A percentile compares a stretch with the other conserved stretches of the same genome.
phyloP scores from a whole-genome alignment of 2,329 filamentous ascomycete genomes.

The Meredithiella fracta region DNA sequence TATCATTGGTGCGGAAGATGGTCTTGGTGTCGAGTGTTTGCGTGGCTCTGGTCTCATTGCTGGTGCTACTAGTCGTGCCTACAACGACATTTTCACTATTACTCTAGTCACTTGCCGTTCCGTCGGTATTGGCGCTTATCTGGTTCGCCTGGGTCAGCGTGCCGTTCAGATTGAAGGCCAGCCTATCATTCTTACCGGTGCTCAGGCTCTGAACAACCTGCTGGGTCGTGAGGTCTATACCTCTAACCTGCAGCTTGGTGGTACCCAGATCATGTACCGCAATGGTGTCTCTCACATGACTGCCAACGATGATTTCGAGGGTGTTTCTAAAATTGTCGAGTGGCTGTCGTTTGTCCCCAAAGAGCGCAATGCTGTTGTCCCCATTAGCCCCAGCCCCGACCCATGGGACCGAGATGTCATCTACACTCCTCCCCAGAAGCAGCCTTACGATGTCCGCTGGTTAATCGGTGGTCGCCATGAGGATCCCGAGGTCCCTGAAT shows the following conservation, averaged over 20 bases:
- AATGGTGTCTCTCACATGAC: slow-evolving; percentile 99
- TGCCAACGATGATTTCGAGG: slow-evolving; percentile 90
- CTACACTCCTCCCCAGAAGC: slow-evolving; percentile 67
- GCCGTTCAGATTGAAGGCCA: slow-evolving; percentile 98
- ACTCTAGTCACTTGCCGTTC: slow-evolving; percentile 96
- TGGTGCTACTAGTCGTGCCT: slow-evolving; percentile 88
- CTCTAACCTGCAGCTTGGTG: slow-evolving; percentile 95
- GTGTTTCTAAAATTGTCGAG: slow-evolving; percentile 92
- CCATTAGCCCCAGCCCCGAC: slow-evolving; percentile 75
- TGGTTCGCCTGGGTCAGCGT: slow-evolving; percentile 94
- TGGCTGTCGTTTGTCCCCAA: slow-evolving; percentile 97
- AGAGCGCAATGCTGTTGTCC: slow-evolving; percentile 81
- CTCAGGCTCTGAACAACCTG: slow-evolving; percentile 93
- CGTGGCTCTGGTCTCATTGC: slow-evolving; percentile 96
- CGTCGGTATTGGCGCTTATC: slow-evolving; percentile 97
- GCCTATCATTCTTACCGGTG: slow-evolving; percentile 96
- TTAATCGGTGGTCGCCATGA: slow-evolving; percentile 62
- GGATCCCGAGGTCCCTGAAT: slow-evolving; percentile 46
- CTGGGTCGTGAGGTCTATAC: slow-evolving; percentile 97
- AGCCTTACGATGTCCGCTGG: slow-evolving; percentile 83
- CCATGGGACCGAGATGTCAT: slow-evolving; percentile 83
- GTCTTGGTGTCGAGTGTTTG: slow-evolving; percentile 92
- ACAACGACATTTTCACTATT: slow-evolving; percentile 97
- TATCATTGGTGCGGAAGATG: slow-evolving; percentile 83
- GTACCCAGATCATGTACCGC: slow-evolving; percentile 99